phyloP scores from a whole-genome alignment of 805 yeast genomes.

The Martiniozyma abietophila region DNA sequence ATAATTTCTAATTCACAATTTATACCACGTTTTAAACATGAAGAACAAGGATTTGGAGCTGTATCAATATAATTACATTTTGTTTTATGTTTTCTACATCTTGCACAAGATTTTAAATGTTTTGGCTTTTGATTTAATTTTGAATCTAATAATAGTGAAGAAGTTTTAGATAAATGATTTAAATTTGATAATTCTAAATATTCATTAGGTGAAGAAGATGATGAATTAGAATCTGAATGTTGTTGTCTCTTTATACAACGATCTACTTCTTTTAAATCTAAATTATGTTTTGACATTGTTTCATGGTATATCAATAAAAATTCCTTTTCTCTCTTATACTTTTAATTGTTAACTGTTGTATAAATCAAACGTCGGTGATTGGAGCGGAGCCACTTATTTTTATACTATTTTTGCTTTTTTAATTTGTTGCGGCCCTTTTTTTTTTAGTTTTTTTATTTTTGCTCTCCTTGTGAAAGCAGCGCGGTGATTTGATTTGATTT shows the following conservation, averaged over 20 bases:
- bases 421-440: constrained; percentile 6
- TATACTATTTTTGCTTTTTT: not conserved
- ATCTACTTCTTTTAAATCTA: not conserved
- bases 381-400: not conserved
- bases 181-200: not conserved
- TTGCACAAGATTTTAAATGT: constrained; percentile 47
- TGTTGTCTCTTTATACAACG: not conserved
- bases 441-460: too few relatives aligned
- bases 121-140: constrained; percentile 27
- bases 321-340: not conserved
- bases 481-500: too few relatives aligned
- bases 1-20: constrained; percentile 49
- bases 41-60: constrained; percentile 47
- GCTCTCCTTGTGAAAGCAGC: too few relatives aligned
- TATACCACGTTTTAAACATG: constrained; percentile 43
- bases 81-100: constrained; percentile 60
- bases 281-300: not conserved
- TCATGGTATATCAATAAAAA: not conserved
- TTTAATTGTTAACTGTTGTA: too few relatives aligned
- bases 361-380: too few relatives aligned
- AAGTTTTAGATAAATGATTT: not conserved
- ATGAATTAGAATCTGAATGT: not conserved
- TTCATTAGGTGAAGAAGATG: not conserved
- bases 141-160: not conserved
- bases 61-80: constrained; percentile 49